Conservation (phyloP, 768 basidiomycete genomes). For the Neoboletus magnificus region DNA sequence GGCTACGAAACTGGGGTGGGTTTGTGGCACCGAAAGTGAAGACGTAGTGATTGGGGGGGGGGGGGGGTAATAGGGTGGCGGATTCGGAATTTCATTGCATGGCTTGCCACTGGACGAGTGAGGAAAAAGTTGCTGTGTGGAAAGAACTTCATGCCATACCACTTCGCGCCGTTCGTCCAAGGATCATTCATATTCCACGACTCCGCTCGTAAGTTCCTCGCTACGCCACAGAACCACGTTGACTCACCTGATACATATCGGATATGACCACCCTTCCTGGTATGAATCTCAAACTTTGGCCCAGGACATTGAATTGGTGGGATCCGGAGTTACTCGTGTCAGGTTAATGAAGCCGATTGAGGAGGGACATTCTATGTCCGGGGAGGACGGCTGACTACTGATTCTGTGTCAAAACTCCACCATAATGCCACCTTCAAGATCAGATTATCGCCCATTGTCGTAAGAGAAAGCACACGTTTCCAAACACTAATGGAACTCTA, state of each 20-base stretch:
- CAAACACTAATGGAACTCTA: slow-evolving; percentile 10
- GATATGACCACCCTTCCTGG: neutral
- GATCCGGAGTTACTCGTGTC: neutral
- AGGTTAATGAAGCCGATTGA: neutral
- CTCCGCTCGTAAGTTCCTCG: slow-evolving; percentile 9
- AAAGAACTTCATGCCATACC: neutral
- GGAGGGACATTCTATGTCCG: neutral
- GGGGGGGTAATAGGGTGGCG: neutral
- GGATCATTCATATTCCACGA: neutral
- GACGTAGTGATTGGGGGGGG: neutral
- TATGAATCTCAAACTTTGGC: neutral
- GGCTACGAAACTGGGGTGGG: neutral
- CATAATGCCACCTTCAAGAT: neutral
- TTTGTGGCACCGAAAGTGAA: neutral
- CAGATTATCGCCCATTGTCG: neutral
- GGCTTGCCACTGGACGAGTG: neutral
- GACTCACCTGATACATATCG: slow-evolving; percentile 8
- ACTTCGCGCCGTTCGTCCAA: neutral
- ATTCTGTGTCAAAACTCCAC: neutral
- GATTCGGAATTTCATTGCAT: neutral
- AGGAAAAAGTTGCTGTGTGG: neutral
- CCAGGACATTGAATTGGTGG: neutral
- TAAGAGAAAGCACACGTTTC: neutral
- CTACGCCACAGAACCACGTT: slow-evolving; percentile 22
- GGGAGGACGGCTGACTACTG: neutral